A percentile compares a stretch with the other conserved stretches of the same genome.
Evolutionary conservation across 2,329 filamentous ascomycete genomes (phyloP).

Genomic region (Talaromyces sp.): DNA sequence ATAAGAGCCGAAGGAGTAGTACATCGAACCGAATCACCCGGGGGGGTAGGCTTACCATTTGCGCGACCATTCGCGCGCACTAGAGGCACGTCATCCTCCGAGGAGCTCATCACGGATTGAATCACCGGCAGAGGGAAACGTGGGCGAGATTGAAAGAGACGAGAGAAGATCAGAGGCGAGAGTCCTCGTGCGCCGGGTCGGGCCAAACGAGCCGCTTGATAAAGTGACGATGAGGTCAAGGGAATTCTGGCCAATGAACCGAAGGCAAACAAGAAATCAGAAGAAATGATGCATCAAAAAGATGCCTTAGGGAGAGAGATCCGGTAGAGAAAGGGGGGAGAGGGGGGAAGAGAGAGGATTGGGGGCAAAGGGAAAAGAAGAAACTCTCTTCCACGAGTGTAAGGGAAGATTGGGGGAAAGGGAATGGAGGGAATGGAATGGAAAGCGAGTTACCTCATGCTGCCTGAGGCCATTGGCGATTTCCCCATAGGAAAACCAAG

Average conservation of each 20-base stretch:
- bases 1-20: conserved; percentile 17
- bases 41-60: conserved; percentile 60
- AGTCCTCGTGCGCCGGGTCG: conserved; percentile 31
- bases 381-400: conserved; percentile 18
- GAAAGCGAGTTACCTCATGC: conserved; percentile 37
- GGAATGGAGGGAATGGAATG: conserved; percentile 40
- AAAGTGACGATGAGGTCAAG: conserved; percentile 33
- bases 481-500: not conserved
- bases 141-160: conserved; percentile 17
- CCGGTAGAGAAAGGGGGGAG: conserved; percentile 17
- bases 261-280: conserved; percentile 11
- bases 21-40: conserved; percentile 18
- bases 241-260: conserved; percentile 39
- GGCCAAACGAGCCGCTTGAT: conserved; percentile 36
- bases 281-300: conserved; percentile 23
- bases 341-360: conserved; percentile 2
- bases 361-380: conserved; percentile 22
- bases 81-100: conserved; percentile 82
- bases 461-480: conserved; percentile 24
- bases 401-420: conserved; percentile 30
- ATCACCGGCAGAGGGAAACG: conserved; percentile 15
- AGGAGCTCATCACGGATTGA: conserved; percentile 57
- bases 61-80: conserved; percentile 64
- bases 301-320: conserved; percentile 20
- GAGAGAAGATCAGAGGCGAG: conserved; percentile 13